A percentile compares a stretch with the other conserved stretches of the same genome.
These are phyloP conservation scores for Panicum miliaceum DNA, from an alignment of 176 grass and related monocot species.

Conservation along the genomic window DNA sequence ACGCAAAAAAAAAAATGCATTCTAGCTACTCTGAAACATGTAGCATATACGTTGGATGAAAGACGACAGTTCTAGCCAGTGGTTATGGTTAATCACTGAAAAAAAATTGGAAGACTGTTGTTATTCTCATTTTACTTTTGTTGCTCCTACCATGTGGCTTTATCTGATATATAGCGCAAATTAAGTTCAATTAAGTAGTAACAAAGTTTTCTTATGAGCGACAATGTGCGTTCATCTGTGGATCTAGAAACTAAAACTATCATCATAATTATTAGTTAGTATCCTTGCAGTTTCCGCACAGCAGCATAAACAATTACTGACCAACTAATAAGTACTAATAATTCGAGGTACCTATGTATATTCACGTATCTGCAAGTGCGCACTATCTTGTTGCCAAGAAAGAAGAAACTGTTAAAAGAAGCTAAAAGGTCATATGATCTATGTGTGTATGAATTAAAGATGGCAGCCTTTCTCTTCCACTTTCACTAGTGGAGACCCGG, in stretches of 20 bases:
- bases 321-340: too few species aligned
- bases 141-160: neutral
- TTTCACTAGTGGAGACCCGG: constrained; percentile 41
- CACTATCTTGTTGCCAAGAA: constrained; percentile 25
- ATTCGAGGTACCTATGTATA: neutral
- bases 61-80: neutral
- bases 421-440: constrained; percentile 27
- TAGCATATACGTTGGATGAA: neutral
- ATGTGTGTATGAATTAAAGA: constrained; percentile 37
- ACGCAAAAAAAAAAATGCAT: neutral
- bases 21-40: neutral
- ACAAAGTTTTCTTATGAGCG: neutral
- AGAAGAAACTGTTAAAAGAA: constrained; percentile 36
- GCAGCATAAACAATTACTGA: neutral
- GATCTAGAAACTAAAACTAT: neutral
- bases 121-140: neutral
- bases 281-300: neutral
- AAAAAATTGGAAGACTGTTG: too few species aligned
- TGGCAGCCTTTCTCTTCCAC: constrained; percentile 43
- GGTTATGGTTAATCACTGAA: neutral
- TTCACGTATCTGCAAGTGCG: constrained; percentile 3
- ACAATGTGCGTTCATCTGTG: neutral
- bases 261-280: neutral
- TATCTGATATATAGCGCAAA: neutral
- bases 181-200: neutral